Base-by-base conservation (phyloP, 768 basidiomycete species). In the Mycena crocata region DNA sequence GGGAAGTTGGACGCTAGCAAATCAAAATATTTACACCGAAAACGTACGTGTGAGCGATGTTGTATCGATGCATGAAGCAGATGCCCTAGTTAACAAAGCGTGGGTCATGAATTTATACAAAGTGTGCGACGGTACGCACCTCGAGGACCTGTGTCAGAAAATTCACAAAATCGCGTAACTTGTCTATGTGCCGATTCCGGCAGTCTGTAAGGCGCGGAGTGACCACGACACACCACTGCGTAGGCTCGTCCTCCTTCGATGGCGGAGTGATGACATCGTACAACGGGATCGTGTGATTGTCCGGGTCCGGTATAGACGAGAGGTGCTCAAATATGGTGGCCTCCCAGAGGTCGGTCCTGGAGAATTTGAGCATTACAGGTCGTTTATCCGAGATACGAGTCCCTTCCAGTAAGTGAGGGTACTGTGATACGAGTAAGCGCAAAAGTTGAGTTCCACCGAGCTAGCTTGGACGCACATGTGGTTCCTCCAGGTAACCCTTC, bases 11-110 rank as follows among this genome's bases (percentile, higher is more conserved):
- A 35, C 6, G 24, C 4, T 13, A n/a, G 26, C 31, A 48, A 17
- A 62, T 17, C 15, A 9, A n/a, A 14, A 6, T 15, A 49, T 32
- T 10, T 14, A 35, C 48, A 24, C n/a, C 12, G 23, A 26, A 19
- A 2, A 34, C 67, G 7, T 19, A 67, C 69, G 69, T 70, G 34
- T 70, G 69, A 44, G 69, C 69, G 21, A 70, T 57, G 48, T 70
- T 70, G 48, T 70, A 67, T 26, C 69, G 65, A 30, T 70, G 69
- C 69, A 70, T 70, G 26, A 70, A 70, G 51, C 69, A 70, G 21
- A 70, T 49, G 35, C 69, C 69, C 65, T 70, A 5, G 24, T 8
- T 5, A 35, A 12, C 14, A 14, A 2, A 30, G 24, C 3, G 26
- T 12, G 4, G 24, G 26, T 48, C 3, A 24, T 19, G 17, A 45